A percentile compares a stretch with the other conserved stretches of the same genome.
Conservation (phyloP, 768 basidiomycete genomes). For the Imleria badia region DNA sequence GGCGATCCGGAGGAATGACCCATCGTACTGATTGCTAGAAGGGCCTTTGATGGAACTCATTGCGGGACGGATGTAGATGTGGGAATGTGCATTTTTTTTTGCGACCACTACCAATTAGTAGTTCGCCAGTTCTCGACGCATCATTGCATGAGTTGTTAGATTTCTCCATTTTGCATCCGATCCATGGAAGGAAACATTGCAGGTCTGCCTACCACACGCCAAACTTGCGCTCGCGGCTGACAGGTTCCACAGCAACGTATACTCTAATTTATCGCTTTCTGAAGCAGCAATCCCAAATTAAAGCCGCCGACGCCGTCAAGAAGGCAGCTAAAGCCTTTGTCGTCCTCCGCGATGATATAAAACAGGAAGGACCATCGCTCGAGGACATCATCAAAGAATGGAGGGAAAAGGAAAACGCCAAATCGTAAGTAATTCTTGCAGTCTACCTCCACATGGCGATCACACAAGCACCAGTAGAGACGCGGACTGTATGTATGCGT, state of each 20-base stretch:
- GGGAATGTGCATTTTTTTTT: constrained; percentile 9
- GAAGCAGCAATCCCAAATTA: constrained; percentile 58
- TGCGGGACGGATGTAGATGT: constrained; percentile 2
- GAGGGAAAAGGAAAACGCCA: constrained; percentile 42
- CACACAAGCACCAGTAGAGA: constrained; percentile 13
- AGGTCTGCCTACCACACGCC: constrained; percentile 37
- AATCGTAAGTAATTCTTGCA: constrained; percentile 23
- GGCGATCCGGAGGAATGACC: constrained; percentile 77
- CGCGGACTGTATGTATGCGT: constrained; percentile 24
- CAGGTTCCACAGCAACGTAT: constrained; percentile 58
- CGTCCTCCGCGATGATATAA: constrained; percentile 54
- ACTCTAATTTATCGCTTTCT: constrained; percentile 76
- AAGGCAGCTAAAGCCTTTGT: constrained; percentile 67
- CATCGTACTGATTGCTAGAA: constrained; percentile 66
- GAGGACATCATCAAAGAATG: constrained; percentile 68
- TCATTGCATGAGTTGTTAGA: constrained; percentile 1
- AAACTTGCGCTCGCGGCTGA: constrained; percentile 12
- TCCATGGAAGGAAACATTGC: constrained; percentile 54
- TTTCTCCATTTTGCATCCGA: neutral
- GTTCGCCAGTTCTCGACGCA: too few relatives aligned
- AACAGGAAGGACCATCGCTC: constrained; percentile 50
- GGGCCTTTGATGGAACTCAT: constrained; percentile 72
- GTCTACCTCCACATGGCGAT: constrained; percentile 1
- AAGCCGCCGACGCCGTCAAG: constrained; percentile 72
- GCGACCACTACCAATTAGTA: too few relatives aligned